These are phyloP conservation scores for Lentinula boryana DNA, from an alignment of 768 basidiomycete genomes.

Conservation along the genomic window DNA sequence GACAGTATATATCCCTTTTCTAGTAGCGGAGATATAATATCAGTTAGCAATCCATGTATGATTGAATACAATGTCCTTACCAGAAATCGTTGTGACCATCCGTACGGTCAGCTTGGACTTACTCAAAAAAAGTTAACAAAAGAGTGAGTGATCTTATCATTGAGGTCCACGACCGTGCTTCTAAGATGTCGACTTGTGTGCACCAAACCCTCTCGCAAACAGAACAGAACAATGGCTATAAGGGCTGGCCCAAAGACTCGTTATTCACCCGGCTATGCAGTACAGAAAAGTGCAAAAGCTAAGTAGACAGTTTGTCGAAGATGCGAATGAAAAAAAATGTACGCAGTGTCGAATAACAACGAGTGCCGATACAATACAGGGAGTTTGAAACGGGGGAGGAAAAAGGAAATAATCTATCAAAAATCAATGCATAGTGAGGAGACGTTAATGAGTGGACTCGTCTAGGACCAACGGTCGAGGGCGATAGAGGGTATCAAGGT, in stretches of 20 bases:
- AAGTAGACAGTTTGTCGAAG: background rate
- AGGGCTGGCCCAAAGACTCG: background rate
- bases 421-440: background rate
- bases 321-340: background rate
- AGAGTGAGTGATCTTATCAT: no score
- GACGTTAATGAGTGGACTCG: background rate
- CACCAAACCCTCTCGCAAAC: no score
- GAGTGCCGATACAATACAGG: slow-evolving; percentile 3
- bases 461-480: background rate
- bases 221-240: background rate
- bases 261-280: slow-evolving; percentile 4
- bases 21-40: background rate
- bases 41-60: no score
- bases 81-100: no score
- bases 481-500: background rate
- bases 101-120: no score
- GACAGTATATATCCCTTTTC: background rate
- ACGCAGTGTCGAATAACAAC: background rate
- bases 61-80: no score
- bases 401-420: slow-evolving; percentile 1
- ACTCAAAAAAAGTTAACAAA: no score
- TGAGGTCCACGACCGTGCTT: no score
- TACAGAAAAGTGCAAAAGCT: background rate
- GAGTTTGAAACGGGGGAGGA: background rate
- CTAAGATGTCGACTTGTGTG: no score